Evolutionary conservation across 768 basidiomycete species (phyloP).

Genomic region (Lentinula boryana): DNA sequence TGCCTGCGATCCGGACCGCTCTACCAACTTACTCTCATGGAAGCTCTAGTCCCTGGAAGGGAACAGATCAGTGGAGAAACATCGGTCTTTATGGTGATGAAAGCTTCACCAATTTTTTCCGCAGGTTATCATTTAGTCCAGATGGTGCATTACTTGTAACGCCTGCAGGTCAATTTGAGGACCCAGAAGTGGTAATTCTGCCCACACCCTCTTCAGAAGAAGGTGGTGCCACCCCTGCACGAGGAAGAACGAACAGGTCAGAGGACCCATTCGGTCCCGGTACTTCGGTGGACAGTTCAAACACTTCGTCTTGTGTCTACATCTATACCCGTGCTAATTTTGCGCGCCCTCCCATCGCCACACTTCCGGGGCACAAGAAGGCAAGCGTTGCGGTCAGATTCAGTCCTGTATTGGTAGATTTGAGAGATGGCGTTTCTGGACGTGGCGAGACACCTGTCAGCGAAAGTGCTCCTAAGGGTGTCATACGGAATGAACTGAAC

Average conservation of each 20-base stretch:
- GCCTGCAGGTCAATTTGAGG: constrained; percentile 96
- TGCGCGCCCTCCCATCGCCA: constrained; percentile 86
- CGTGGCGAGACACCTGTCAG: constrained; percentile 29
- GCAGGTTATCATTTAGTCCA: constrained; percentile 88
- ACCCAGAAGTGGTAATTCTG: constrained; percentile 63
- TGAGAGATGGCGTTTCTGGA: constrained; percentile 52
- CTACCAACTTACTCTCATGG: constrained; percentile 37
- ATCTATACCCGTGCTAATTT: constrained; percentile 97
- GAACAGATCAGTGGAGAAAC: constrained; percentile 8
- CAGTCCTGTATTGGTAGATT: constrained; percentile 88
- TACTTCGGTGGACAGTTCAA: not conserved
- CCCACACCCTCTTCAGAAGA: constrained; percentile 22
- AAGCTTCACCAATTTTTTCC: constrained; percentile 92
- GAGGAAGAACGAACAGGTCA: constrained; percentile 51
- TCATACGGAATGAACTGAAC: constrained; percentile 56
- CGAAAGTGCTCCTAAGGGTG: constrained; percentile 32
- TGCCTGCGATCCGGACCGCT: constrained; percentile 83
- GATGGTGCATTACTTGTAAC: constrained; percentile 92
- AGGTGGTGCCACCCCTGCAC: constrained; percentile 34
- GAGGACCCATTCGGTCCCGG: constrained; percentile 23
- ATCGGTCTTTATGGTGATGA: constrained; percentile 82
- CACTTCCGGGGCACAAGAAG: constrained; percentile 94
- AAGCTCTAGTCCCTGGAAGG: constrained; percentile 5
- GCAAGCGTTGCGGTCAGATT: constrained; percentile 92
- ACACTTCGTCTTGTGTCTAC: constrained; percentile 63